These are phyloP conservation scores for Cladorrhinum samala DNA, from an alignment of 495 filamentous ascomycete genomes.

Conservation along the genomic window DNA sequence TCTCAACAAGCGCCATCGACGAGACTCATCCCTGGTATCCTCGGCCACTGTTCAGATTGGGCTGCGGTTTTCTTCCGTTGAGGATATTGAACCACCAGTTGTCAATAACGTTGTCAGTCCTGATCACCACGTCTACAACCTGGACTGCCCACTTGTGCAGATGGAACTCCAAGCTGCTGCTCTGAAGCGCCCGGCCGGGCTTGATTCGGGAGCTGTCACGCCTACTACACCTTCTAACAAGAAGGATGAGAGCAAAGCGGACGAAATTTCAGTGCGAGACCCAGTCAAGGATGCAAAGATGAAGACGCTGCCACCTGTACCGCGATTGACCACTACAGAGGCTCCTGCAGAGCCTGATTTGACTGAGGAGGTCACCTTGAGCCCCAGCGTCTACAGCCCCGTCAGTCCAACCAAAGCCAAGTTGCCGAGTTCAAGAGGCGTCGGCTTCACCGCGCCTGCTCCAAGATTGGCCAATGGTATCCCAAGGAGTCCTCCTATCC, in stretches of 20 bases:
- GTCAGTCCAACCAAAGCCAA: conserved; percentile 36
- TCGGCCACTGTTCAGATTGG: conserved; percentile 46
- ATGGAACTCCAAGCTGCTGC: conserved; percentile 13
- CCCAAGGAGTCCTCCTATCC: conserved; percentile 12
- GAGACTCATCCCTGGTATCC: conserved; percentile 41
- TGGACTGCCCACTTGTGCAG: conserved; percentile 26
- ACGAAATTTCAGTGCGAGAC: conserved; percentile 15
- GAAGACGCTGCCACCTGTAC: conserved; percentile 33
- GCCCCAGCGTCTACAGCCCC: conserved; percentile 36
- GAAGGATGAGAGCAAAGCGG: neutral
- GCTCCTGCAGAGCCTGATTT: neutral
- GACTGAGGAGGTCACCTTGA: conserved; percentile 28
- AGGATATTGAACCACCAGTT: conserved; percentile 31
- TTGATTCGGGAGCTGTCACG: conserved; percentile 12
- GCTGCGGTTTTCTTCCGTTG: conserved; percentile 41
- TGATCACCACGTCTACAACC: conserved; percentile 26
- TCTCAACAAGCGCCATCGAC: conserved; percentile 28
- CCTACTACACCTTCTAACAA: conserved; percentile 2
- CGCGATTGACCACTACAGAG: conserved; percentile 10
- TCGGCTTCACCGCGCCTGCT: conserved; percentile 31
- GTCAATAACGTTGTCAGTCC: conserved; percentile 13
- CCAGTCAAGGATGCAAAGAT: conserved; percentile 28
- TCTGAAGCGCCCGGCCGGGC: conserved; percentile 25
- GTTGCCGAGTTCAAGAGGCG: conserved; percentile 39
- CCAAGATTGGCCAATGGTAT: conserved; percentile 10